A percentile compares a stretch with the other conserved stretches of the same genome.
These are phyloP conservation scores for Boletus subparvulus DNA, from an alignment of 768 basidiomycete species.

Conservation along the genomic window DNA sequence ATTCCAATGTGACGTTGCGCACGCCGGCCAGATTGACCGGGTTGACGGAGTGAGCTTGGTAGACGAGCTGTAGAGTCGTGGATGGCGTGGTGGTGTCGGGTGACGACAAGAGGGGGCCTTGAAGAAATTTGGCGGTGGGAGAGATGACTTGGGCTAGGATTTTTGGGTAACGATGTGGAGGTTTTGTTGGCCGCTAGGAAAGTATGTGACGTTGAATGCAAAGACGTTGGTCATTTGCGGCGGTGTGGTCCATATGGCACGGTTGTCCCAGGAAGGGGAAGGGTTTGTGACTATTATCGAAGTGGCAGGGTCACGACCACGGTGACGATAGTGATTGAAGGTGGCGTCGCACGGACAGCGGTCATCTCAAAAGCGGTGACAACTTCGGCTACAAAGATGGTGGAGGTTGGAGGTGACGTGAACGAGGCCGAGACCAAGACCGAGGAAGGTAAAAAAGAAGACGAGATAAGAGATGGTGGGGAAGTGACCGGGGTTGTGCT, in stretches of 20 bases:
- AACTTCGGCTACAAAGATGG: constrained; percentile 10
- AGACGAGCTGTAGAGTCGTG: constrained; percentile 60
- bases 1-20: constrained; percentile 55
- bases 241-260: constrained; percentile 51
- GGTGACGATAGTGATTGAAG: constrained; percentile 8
- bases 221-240: constrained; percentile 55
- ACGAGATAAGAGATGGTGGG: not conserved
- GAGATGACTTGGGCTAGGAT: constrained; percentile 41
- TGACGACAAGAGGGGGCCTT: not conserved
- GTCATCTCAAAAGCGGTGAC: constrained; percentile 10
- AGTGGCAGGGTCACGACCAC: constrained; percentile 4
- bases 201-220: constrained; percentile 57
- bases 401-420: not conserved
- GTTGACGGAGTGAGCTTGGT: constrained; percentile 68
- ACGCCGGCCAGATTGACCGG: constrained; percentile 49
- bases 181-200: constrained; percentile 55
- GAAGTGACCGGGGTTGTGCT: not conserved
- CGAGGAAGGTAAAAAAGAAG: not conserved
- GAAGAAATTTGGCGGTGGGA: constrained; percentile 13
- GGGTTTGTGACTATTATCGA: not conserved
- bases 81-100: constrained; percentile 29
- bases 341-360: not conserved
- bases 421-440: not conserved
- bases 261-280: constrained; percentile 12
- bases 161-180: constrained; percentile 51